Conservation (phyloP, 176 grass and related monocot genomes). For the Lolium perenne region DNA sequence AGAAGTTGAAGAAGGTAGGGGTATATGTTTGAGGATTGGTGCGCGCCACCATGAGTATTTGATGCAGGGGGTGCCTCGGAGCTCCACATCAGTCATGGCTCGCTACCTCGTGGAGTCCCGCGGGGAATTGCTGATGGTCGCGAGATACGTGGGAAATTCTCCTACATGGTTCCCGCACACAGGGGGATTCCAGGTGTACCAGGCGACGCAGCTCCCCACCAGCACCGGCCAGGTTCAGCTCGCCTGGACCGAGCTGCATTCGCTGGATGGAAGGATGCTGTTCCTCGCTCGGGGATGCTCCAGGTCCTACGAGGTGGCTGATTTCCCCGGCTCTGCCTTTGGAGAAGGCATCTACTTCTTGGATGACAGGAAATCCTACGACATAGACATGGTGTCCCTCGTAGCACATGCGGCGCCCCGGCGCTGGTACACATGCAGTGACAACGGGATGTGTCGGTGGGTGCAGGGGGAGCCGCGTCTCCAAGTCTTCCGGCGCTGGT, state of each 20-base stretch:
- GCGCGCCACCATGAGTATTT: not conserved
- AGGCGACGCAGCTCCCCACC: not conserved
- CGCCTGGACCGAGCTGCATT: not conserved
- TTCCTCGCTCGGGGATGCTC: not conserved
- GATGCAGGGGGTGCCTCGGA: not conserved
- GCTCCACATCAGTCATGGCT: not conserved
- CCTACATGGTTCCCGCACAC: not conserved
- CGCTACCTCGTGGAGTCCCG: constrained; percentile 23
- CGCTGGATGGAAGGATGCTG: not conserved
- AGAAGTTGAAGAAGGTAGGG: not conserved
- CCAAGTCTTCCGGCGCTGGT: not conserved
- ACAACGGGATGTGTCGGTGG: not conserved
- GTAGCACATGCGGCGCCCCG: no score
- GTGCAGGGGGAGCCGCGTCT: not conserved
- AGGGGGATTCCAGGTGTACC: no score
- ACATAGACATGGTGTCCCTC: not conserved
- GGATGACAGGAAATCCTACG: not conserved
- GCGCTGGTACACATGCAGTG: not conserved
- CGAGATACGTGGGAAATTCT: not conserved
- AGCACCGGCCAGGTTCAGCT: not conserved
- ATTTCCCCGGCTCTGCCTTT: not conserved
- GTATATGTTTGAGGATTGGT: no score
- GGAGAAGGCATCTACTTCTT: not conserved
- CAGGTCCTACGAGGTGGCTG: constrained; percentile 4
- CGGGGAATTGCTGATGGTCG: constrained; percentile 1